phyloP scores from a whole-genome alignment of 495 filamentous ascomycete genomes.

The Penicillium cosmopolitanum region DNA sequence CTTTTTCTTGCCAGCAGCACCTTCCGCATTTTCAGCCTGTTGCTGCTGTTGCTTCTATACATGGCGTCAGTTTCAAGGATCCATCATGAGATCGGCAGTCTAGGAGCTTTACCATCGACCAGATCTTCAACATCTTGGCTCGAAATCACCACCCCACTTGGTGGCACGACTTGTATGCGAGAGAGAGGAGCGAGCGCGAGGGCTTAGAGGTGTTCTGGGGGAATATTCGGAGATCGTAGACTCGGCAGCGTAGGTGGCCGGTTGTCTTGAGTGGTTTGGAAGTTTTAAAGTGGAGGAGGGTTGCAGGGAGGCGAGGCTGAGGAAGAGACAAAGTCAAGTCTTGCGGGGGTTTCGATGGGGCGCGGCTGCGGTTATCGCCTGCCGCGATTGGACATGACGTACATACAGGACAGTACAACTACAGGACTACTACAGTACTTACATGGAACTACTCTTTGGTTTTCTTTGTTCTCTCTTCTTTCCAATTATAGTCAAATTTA shows the following conservation, averaged over 20 bases:
- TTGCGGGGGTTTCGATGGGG: constrained; percentile 13
- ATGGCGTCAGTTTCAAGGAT: constrained; percentile 1
- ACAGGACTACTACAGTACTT: too few relatives aligned
- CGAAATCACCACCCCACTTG: constrained; percentile 30
- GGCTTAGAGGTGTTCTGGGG: not conserved
- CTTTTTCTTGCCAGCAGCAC: constrained; percentile 78
- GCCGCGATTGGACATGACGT: not conserved
- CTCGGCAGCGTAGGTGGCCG: not conserved
- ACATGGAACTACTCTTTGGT: not conserved
- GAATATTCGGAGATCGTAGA: not conserved
- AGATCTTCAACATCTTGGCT: constrained; percentile 94
- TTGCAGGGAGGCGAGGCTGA: not conserved
- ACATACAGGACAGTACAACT: not conserved
- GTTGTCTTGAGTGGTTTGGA: not conserved
- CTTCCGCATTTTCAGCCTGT: constrained; percentile 86
- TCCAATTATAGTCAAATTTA: not conserved
- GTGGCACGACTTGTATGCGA: constrained; percentile 11
- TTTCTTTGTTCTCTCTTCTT: not conserved
- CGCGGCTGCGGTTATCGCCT: not conserved
- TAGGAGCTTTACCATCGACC: constrained; percentile 81
- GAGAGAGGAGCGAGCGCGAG: not conserved
- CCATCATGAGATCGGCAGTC: not conserved
- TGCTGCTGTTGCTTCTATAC: constrained; percentile 85
- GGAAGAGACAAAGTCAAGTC: constrained; percentile 2
- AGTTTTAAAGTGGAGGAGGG: not conserved